Evolutionary conservation across 139 green algal species (phyloP).

Genomic region (Chlamydomonas sphaeroides): DNA sequence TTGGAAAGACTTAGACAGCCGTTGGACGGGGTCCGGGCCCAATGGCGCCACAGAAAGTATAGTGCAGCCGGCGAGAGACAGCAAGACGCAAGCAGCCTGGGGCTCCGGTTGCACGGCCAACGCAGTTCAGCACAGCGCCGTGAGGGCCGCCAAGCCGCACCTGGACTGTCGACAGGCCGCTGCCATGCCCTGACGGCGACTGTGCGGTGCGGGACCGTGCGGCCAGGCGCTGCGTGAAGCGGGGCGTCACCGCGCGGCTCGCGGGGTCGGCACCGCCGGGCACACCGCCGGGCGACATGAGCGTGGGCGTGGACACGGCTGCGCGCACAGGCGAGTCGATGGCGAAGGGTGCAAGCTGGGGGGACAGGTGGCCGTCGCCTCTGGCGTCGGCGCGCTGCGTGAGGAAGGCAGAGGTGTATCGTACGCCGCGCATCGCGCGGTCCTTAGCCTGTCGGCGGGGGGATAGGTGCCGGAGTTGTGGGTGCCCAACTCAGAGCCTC

Average conservation of each 20-base stretch:
- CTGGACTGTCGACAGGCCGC: constrained; percentile 20
- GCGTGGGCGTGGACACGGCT: not conserved
- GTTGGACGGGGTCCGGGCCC: too few species aligned
- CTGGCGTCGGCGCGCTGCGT: not conserved
- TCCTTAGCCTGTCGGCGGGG: constrained; percentile 31
- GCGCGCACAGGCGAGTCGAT: not conserved
- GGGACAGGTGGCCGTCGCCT: not conserved
- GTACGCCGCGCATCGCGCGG: not conserved
- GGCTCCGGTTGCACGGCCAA: too few species aligned
- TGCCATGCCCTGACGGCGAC: not conserved
- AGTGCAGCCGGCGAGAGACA: too few species aligned
- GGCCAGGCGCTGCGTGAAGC: not conserved
- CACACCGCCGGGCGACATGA: not conserved
- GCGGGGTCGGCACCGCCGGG: not conserved
- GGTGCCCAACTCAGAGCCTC: too few species aligned
- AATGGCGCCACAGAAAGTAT: too few species aligned
- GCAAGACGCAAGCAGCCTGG: too few species aligned
- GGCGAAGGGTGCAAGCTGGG: too few species aligned
- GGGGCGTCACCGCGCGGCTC: not conserved
- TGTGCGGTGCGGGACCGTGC: constrained; percentile 6
- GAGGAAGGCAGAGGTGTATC: not conserved
- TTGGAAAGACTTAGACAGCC: not conserved
- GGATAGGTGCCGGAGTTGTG: too few species aligned
- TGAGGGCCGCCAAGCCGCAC: too few species aligned
- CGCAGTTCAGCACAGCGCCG: too few species aligned